Evolutionary conservation across 2,329 filamentous ascomycete genomes (phyloP), one percentile per base, ranked within the genome.

Genomic region (Zasmidium angulare): DNA sequence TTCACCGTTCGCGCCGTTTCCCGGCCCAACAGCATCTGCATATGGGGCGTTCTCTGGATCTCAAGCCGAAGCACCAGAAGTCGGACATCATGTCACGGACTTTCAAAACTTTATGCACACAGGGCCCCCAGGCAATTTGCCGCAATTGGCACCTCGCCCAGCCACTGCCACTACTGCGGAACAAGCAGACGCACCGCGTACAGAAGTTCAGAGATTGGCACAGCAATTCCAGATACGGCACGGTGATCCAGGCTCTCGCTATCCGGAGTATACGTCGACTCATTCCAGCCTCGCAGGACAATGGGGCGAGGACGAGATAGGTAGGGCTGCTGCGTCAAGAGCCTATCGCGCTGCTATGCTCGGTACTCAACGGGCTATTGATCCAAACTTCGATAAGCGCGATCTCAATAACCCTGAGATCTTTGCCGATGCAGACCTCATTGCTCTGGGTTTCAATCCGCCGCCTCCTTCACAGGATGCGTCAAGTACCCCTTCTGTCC

Each of bases 171-270:
- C n/a, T n/a, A n/a, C n/a, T n/a, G n/a, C 36, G 11, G 12, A 17
- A 43, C 54, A 54, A 10, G 19, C 50, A 19, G 40, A 52, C 1
- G 31, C 49, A 40, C 43, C 40, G 14, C 26, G 53, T 14, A 52
- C 51, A 24, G 55, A 60, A 24, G 20, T 56, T 10, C 58, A 59
- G 52, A 53, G 53, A 36, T 46, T 59, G 31, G 60, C 62, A 9
- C 54, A 60, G 19, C 48, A 65, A 17, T 65, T 65, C 19, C 62
- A 63, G 20, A 54, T 56, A 51, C 56, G 60, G 1, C 55, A 60
- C 49, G 59, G 59, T 17, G 59, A 56, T 26, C 55, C 58, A 14
- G 61, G 57, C 10, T 7, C 36, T 9, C 11, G 36, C n/a, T 43
- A 43, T 17, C 36, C 36, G 12, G 36, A 43, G 6, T 43, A 43